Percentiles rank a stretch among this genome's conserved stretches.
Evolutionary conservation across 2,329 filamentous ascomycete species (phyloP).

Genomic region (Cercospora sojina): DNA sequence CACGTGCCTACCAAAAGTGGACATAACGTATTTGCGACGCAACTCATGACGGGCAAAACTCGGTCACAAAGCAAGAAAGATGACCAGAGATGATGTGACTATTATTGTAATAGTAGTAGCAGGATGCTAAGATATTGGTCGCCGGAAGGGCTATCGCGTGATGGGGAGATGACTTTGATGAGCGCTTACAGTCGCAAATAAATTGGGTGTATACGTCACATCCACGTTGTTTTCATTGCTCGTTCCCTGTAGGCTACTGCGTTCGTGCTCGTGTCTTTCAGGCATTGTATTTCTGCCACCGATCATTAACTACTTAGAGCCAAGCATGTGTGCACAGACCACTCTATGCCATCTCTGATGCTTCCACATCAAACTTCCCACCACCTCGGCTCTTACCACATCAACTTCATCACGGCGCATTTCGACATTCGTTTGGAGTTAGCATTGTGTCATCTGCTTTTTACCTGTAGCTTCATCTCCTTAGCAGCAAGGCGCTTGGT

Average conservation of each 20-base stretch:
- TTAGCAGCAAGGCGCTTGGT: background rate
- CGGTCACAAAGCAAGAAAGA: background rate
- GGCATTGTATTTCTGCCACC: background rate
- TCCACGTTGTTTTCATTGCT: background rate
- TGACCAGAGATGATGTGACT: background rate
- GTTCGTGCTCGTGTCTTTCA: background rate
- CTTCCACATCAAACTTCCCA: conserved; percentile 1
- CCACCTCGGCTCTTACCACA: conserved; percentile 4
- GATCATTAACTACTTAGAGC: background rate
- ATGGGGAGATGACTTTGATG: background rate
- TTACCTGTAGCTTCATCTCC: background rate
- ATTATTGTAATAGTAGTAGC: background rate
- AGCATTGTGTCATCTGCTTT: background rate
- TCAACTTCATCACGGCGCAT: background rate
- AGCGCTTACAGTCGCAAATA: background rate
- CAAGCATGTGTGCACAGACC: background rate
- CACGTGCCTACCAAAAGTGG: background rate
- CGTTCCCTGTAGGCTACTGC: background rate
- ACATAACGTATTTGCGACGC: background rate
- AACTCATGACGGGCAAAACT: background rate
- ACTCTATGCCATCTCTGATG: background rate
- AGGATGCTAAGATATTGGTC: background rate
- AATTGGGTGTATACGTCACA: background rate
- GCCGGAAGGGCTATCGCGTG: background rate
- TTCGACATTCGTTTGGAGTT: background rate